Percentiles rank a stretch among this genome's conserved stretches.
Evolutionary conservation across 148 eudicot genomes (phyloP).

Genomic region (Euryodendron excelsum): DNA sequence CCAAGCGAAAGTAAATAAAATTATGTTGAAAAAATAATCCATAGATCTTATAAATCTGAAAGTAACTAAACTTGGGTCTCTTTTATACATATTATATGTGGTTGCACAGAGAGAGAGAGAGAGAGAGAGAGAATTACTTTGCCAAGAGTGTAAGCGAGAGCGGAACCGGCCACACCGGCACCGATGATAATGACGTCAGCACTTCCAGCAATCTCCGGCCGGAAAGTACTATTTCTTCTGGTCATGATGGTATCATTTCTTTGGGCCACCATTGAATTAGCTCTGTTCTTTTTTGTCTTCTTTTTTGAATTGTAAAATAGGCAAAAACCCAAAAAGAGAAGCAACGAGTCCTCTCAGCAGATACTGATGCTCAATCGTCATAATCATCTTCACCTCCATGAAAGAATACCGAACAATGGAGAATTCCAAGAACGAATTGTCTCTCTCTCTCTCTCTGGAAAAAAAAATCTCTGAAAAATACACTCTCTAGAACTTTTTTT

Average conservation of each 20-base stretch:
- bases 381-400: background rate
- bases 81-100: background rate
- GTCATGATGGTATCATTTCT: background rate
- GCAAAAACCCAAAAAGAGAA: background rate
- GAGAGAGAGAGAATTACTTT: conserved; percentile 14
- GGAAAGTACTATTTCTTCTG: background rate
- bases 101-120: background rate
- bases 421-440: too few relatives aligned
- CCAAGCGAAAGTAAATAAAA: too few relatives aligned
- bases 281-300: background rate
- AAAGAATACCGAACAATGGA: too few relatives aligned
- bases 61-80: background rate
- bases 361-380: background rate
- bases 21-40: too few relatives aligned
- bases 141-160: conserved; percentile 20
- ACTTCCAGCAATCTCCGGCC: background rate
- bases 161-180: conserved; percentile 20
- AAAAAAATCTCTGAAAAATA: too few relatives aligned
- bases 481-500: too few relatives aligned
- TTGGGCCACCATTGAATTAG: background rate
- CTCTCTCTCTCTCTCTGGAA: too few relatives aligned
- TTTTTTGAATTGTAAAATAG: conserved; percentile 2
- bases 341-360: conserved; percentile 1
- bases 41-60: background rate
- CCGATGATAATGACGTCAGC: conserved; percentile 16